Base-by-base conservation (phyloP, 31 red algal species). In the Pterothamnion heteromorphum region DNA sequence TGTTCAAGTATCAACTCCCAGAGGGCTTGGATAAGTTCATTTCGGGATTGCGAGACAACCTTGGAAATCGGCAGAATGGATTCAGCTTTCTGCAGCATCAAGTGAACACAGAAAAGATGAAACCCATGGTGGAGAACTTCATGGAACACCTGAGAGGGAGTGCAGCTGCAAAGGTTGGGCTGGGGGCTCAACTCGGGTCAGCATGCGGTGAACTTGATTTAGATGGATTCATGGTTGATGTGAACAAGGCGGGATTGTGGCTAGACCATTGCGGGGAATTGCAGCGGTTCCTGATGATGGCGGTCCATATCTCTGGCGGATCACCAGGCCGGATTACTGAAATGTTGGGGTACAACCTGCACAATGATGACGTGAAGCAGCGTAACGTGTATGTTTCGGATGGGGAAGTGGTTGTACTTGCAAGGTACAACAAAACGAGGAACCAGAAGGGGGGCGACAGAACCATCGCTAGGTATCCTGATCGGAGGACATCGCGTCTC, bases 401-500 rank as follows among this genome's bases (percentile, higher is more conserved):
- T n/a, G 89, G 57, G 37, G 35, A 20, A 36, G 57, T 80, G 0
- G 71, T 91, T 74, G 51, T 92, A 0, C 2, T 58, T 26, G 38
- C 78, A 0, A 41, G 18, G 20, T 92, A 57, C 0, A 36, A 0
- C 26, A 84, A 92, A 30, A 36, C 90, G 3, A 35, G 90, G 30
- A 33, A 36, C 1, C 2, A 34, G 0, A 58, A 71, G 2, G 90
- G 90, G 35, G 82, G 30, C 85, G 21, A 39, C 0, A 85, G 36
- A 20, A n/a, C 90, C 1, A 36, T 92, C 71, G 38, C n/a, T 37
- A 35, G 90, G 18, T 84, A 84, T 36, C 90, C 90, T 5, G 90
- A 92, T 84, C 0, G 0, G 0, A 4, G 31, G 20, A 92, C 90
- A 74, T 30, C 57, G 1, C 57, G 43, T 0, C 0, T 26, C 30